Percentiles rank a stretch among this genome's conserved stretches.
These are phyloP conservation scores for Hirsutella minnesotensis DNA, from an alignment of 2,329 filamentous ascomycete species.

Conservation along the genomic window DNA sequence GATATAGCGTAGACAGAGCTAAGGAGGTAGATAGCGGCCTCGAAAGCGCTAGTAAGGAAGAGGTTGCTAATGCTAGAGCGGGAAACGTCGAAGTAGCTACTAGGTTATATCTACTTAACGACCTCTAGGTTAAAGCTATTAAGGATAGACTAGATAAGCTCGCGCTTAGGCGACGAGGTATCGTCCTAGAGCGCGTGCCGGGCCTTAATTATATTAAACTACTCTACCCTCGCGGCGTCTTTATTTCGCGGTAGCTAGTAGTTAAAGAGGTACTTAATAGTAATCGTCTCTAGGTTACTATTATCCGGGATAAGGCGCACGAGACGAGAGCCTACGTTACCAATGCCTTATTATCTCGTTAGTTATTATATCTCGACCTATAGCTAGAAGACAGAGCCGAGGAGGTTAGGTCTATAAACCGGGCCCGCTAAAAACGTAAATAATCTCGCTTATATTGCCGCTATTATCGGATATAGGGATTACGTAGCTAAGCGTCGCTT, in stretches of 20 bases:
- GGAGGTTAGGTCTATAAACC: constrained; percentile 36
- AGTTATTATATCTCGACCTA: neutral
- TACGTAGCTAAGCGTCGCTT: constrained; percentile 65
- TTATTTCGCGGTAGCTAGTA: constrained; percentile 55
- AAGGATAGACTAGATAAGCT: constrained; percentile 66
- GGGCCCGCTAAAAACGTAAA: constrained; percentile 87
- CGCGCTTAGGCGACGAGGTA: constrained; percentile 59
- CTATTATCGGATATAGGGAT: constrained; percentile 96
- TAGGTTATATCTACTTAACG: constrained; percentile 61
- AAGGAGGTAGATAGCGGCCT: constrained; percentile 83
- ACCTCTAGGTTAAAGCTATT: constrained; percentile 70
- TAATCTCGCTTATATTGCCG: constrained; percentile 84
- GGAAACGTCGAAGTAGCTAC: constrained; percentile 65
- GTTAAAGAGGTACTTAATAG: constrained; percentile 79
- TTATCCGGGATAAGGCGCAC: constrained; percentile 74
- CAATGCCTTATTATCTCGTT: constrained; percentile 38
- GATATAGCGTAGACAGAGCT: constrained; percentile 80
- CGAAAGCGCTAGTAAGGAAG: constrained; percentile 79
- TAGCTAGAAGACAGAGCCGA: neutral
- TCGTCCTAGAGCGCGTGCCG: constrained; percentile 63
- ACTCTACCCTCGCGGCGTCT: constrained; percentile 61
- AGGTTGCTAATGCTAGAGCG: constrained; percentile 68
- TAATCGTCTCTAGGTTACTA: constrained; percentile 51
- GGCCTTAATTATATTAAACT: constrained; percentile 81
- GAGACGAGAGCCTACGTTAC: constrained; percentile 46